Evolutionary conservation across 176 grass and related monocot genomes (phyloP).

Genomic region (Rhipidocladum racemiflorum): DNA sequence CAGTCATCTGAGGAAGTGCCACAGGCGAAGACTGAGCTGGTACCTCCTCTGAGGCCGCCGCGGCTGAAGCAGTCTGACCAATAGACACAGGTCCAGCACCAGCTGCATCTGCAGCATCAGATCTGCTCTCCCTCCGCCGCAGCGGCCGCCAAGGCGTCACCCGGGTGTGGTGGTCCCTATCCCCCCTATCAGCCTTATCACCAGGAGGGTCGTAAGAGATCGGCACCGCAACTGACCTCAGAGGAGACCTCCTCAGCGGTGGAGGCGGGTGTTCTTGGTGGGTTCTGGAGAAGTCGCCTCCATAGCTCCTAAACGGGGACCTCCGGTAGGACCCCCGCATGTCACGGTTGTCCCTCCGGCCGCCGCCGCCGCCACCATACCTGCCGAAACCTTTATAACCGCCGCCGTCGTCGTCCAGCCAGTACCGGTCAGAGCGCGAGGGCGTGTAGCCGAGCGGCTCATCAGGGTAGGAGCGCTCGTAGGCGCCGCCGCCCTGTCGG

Average conservation of each 20-base stretch:
- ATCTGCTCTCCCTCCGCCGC: slow-evolving; percentile 60
- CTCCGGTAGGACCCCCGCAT: slow-evolving; percentile 54
- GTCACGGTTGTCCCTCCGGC: slow-evolving; percentile 53
- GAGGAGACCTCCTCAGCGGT: slow-evolving; percentile 49
- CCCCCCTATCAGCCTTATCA: slow-evolving; percentile 48
- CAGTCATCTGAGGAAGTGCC: slow-evolving; percentile 21
- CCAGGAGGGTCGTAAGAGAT: slow-evolving; percentile 49
- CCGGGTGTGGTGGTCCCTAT: slow-evolving; percentile 46
- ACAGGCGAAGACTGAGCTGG: not conserved
- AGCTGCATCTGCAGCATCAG: slow-evolving; percentile 36
- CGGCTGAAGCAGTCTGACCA: slow-evolving; percentile 18
- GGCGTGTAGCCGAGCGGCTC: slow-evolving; percentile 48
- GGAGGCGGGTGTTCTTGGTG: slow-evolving; percentile 51
- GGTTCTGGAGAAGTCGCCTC: slow-evolving; percentile 46
- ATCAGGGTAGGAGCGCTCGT: slow-evolving; percentile 53
- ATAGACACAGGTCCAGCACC: slow-evolving; percentile 12
- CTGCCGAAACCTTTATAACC: slow-evolving; percentile 48
- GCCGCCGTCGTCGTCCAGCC: slow-evolving; percentile 49
- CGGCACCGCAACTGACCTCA: slow-evolving; percentile 74
- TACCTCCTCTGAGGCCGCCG: slow-evolving; percentile 32
- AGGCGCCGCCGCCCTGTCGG: slow-evolving; percentile 42
- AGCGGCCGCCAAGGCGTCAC: slow-evolving; percentile 48
- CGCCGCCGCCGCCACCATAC: slow-evolving; percentile 48
- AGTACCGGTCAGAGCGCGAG: slow-evolving; percentile 67
- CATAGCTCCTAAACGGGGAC: slow-evolving; percentile 48